Conservation (phyloP, 2,329 filamentous ascomycete species). For the Sordariomycetes sp. region DNA sequence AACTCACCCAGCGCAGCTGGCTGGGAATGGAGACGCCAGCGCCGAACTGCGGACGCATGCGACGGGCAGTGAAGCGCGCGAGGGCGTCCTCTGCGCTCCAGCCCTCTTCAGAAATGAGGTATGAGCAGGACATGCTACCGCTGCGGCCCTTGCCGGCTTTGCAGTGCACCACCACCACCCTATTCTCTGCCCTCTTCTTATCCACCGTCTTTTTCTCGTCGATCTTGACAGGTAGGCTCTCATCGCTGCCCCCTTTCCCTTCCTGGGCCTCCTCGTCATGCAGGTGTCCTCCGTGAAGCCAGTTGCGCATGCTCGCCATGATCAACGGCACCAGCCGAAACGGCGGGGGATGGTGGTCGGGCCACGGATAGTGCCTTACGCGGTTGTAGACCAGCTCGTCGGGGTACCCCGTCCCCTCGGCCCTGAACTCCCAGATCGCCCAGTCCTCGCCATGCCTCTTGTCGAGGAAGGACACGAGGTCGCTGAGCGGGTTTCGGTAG, state of each 20-base stretch:
- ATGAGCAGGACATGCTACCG: slow-evolving; percentile 80
- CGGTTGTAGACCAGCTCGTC: slow-evolving; percentile 80
- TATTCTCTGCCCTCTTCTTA: slow-evolving; percentile 20
- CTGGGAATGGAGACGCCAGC: slow-evolving; percentile 88
- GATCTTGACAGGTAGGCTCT: not conserved
- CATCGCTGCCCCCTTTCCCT: not conserved
- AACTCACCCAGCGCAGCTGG: slow-evolving; percentile 78
- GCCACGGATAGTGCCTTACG: slow-evolving; percentile 89
- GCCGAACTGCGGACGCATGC: slow-evolving; percentile 87
- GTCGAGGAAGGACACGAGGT: slow-evolving; percentile 82
- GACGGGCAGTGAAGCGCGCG: slow-evolving; percentile 59
- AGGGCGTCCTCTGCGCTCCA: slow-evolving; percentile 46
- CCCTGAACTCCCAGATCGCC: slow-evolving; percentile 97
- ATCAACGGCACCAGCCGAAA: slow-evolving; percentile 84
- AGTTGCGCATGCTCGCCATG: slow-evolving; percentile 86
- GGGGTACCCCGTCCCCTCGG: slow-evolving; percentile 91
- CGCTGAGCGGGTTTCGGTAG: slow-evolving; percentile 87
- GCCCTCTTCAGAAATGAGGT: slow-evolving; percentile 78
- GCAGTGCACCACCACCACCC: slow-evolving; percentile 89
- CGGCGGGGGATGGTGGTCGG: slow-evolving; percentile 93
- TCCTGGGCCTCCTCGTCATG: slow-evolving; percentile 7
- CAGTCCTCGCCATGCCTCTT: slow-evolving; percentile 73
- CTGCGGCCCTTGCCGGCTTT: slow-evolving; percentile 94
- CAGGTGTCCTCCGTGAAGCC: slow-evolving; percentile 52
- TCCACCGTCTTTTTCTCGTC: not conserved